Percentiles rank a stretch among this genome's conserved stretches.
phyloP scores from a whole-genome alignment of 2,329 filamentous ascomycete genomes.

The Fusarium decemcellulare region DNA sequence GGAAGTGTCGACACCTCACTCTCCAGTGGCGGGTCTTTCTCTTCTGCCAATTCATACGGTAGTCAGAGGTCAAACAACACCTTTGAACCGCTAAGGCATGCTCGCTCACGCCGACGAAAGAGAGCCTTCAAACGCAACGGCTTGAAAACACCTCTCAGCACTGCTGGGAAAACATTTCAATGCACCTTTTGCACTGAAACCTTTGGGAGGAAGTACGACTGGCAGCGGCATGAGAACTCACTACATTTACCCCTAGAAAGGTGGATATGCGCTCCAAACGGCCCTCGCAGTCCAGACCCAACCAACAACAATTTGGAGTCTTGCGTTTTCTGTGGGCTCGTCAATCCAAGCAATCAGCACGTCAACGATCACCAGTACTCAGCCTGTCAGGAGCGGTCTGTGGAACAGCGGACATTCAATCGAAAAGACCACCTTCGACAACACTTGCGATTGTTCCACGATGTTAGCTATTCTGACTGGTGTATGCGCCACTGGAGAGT shows the following conservation, averaged over 20 bases:
- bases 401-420: slow-evolving; percentile 57
- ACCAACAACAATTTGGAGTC: slow-evolving; percentile 51
- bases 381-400: slow-evolving; percentile 58
- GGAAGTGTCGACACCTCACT: slow-evolving; percentile 69
- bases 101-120: slow-evolving; percentile 53
- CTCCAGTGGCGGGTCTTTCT: slow-evolving; percentile 63
- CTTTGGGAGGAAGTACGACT: slow-evolving; percentile 61
- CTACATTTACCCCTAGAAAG: slow-evolving; percentile 61
- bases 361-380: slow-evolving; percentile 55
- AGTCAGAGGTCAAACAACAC: slow-evolving; percentile 61
- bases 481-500: slow-evolving; percentile 61
- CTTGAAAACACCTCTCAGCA: neutral
- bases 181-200: slow-evolving; percentile 64
- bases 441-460: slow-evolving; percentile 59
- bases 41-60: slow-evolving; percentile 62
- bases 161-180: slow-evolving; percentile 45
- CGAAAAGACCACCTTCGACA: slow-evolving; percentile 61
- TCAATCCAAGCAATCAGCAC: slow-evolving; percentile 51
- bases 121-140: neutral
- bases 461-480: slow-evolving; percentile 55
- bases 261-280: slow-evolving; percentile 60
- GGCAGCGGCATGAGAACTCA: slow-evolving; percentile 65
- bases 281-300: slow-evolving; percentile 56
- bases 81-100: slow-evolving; percentile 51
- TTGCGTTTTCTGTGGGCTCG: slow-evolving; percentile 57